These are phyloP conservation scores for Leccinum truebloodii DNA, from an alignment of 768 basidiomycete species.

Conservation along the genomic window DNA sequence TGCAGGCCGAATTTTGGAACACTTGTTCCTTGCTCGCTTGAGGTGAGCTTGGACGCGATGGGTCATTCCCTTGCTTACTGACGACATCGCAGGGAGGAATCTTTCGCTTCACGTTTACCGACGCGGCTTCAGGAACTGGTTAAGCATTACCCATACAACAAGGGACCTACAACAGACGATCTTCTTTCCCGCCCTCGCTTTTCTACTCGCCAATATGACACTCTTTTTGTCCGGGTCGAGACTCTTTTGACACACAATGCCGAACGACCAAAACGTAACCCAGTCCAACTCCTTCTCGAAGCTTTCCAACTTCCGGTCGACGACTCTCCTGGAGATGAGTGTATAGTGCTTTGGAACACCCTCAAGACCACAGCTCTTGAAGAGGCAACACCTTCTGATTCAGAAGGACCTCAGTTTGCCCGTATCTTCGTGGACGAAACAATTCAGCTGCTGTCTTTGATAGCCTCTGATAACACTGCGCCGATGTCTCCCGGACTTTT, in stretches of 20 bases:
- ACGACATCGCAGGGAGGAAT: slow-evolving; percentile 52
- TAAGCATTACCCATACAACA: slow-evolving; percentile 62
- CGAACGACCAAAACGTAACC: slow-evolving; percentile 47
- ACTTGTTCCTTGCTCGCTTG: slow-evolving; percentile 71
- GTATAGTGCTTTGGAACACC: slow-evolving; percentile 51
- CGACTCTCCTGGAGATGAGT: slow-evolving; percentile 37
- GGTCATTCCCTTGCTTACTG: not conserved
- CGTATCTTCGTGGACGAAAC: slow-evolving; percentile 73
- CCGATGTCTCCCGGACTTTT: slow-evolving; percentile 32
- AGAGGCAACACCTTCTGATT: slow-evolving; percentile 17
- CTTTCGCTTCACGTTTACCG: slow-evolving; percentile 56
- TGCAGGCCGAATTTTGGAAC: slow-evolving; percentile 71
- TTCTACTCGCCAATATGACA: slow-evolving; percentile 62
- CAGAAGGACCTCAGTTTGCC: slow-evolving; percentile 42
- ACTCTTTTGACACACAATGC: slow-evolving; percentile 45
- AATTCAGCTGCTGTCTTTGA: slow-evolving; percentile 47
- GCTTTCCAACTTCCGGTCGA: slow-evolving; percentile 50
- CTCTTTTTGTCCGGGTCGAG: slow-evolving; percentile 67
- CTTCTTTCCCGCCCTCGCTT: slow-evolving; percentile 66
- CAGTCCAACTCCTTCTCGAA: slow-evolving; percentile 60
- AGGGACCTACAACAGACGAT: slow-evolving; percentile 35
- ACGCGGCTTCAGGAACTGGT: slow-evolving; percentile 71
- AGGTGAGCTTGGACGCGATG: slow-evolving; percentile 44
- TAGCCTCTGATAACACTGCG: slow-evolving; percentile 44
- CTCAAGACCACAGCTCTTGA: slow-evolving; percentile 47